A percentile compares a stretch with the other conserved stretches of the same genome.
Evolutionary conservation across 768 basidiomycete species (phyloP).

Genomic region (Punctularia strigosozonata): DNA sequence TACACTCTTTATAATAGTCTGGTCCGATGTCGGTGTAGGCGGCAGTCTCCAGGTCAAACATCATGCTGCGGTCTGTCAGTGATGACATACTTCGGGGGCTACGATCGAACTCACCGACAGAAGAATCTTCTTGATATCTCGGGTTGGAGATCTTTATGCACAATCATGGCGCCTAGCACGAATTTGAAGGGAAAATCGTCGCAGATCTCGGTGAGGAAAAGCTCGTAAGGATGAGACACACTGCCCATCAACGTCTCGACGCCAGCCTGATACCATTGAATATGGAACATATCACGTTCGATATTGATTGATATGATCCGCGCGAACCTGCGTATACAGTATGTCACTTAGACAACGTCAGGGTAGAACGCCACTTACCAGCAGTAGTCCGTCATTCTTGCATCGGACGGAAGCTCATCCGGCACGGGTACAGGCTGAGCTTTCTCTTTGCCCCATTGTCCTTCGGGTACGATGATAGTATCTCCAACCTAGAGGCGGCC

Average conservation of each 20-base stretch:
- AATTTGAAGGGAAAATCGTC: constrained; percentile 23
- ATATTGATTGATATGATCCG: constrained; percentile 43
- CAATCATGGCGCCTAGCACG: constrained; percentile 37
- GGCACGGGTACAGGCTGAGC: constrained; percentile 23
- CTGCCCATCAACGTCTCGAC: constrained; percentile 49
- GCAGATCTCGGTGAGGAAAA: constrained; percentile 52
- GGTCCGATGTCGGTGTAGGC: constrained; percentile 32
- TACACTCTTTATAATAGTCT: constrained; percentile 8
- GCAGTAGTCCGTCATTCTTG: constrained; percentile 44
- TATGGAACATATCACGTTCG: constrained; percentile 35
- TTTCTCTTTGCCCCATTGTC: constrained; percentile 16
- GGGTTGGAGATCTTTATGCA: constrained; percentile 19
- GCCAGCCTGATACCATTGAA: constrained; percentile 70
- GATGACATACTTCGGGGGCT: neutral
- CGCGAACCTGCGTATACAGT: constrained; percentile 47
- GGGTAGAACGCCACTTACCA: constrained; percentile 30
- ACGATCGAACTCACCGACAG: constrained; percentile 1
- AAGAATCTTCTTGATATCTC: constrained; percentile 4
- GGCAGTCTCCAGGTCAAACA: constrained; percentile 33
- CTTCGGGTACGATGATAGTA: constrained; percentile 39
- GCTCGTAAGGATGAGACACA: constrained; percentile 48
- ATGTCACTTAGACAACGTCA: neutral
- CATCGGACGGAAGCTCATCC: constrained; percentile 22
- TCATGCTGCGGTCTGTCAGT: constrained; percentile 24
- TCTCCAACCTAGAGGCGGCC: constrained; percentile 42